Conservation (phyloP, 805 yeast species). For the Wickerhamomyces mucosus region DNA sequence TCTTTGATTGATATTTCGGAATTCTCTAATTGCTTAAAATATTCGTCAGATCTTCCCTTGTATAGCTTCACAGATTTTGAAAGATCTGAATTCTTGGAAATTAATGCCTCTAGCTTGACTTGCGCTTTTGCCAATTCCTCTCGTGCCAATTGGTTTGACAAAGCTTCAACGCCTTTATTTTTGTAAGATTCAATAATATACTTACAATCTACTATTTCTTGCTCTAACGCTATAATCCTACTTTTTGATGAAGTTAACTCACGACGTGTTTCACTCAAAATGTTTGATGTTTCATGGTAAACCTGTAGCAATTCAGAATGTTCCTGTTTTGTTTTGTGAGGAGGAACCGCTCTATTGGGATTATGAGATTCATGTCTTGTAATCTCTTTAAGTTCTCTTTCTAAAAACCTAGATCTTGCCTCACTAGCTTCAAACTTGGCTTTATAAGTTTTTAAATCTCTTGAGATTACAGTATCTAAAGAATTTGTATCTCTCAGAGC, state of each 20-base stretch:
- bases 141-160: constrained; percentile 19
- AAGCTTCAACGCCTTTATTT: constrained; percentile 7
- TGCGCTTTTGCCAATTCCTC: constrained; percentile 38
- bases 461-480: constrained; percentile 14
- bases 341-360: neutral
- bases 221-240: constrained; percentile 32
- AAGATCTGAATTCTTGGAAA: constrained; percentile 47
- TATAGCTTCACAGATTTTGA: constrained; percentile 48
- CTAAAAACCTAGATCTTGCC: constrained; percentile 32
- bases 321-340: constrained; percentile 13
- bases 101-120: constrained; percentile 47
- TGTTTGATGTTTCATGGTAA: constrained; percentile 39
- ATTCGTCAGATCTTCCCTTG: constrained; percentile 64
- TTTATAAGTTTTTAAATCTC: constrained; percentile 23
- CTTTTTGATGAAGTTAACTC: constrained; percentile 32
- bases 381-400: constrained; percentile 22
- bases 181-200: constrained; percentile 5
- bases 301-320: constrained; percentile 38
- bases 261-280: constrained; percentile 33
- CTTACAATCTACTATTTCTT: constrained; percentile 32
- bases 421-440: constrained; percentile 38
- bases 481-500: constrained; percentile 17
- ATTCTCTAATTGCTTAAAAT: constrained; percentile 60
- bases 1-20: constrained; percentile 67
- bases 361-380: neutral